Evolutionary conservation across 148 eudicot genomes (phyloP).

Genomic region (Chenopodium suecicum): DNA sequence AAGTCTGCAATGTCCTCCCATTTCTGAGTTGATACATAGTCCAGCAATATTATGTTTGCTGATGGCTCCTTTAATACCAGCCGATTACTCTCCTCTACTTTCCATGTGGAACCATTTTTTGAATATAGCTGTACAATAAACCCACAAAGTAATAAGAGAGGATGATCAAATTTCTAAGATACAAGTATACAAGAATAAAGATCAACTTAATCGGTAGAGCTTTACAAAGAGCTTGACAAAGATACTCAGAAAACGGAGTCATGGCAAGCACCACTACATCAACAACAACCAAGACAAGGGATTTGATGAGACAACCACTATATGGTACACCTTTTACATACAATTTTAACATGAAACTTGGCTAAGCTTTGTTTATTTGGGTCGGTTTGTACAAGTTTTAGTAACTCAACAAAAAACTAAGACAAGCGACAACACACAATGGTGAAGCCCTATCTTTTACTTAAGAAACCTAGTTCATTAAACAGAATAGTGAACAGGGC

Average conservation of each 20-base stretch:
- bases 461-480: neutral
- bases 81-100: conserved; percentile 54
- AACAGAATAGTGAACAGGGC: neutral
- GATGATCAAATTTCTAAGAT: neutral
- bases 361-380: neutral
- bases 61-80: conserved; percentile 64
- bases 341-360: neutral
- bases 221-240: neutral
- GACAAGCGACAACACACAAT: neutral
- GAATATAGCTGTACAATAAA: conserved; percentile 51
- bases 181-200: neutral
- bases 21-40: conserved; percentile 65
- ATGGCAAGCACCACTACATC: neutral
- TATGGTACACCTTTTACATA: neutral
- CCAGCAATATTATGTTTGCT: conserved; percentile 68
- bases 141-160: neutral
- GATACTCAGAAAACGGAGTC: neutral
- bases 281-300: neutral
- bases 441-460: neutral
- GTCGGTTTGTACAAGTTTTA: neutral
- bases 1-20: conserved; percentile 72
- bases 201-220: neutral
- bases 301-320: neutral
- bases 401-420: neutral
- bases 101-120: conserved; percentile 79